A percentile compares a stretch with the other conserved stretches of the same genome.
Conservation (phyloP, 257 asterid genomes). For the Osmanthus fragrans region DNA sequence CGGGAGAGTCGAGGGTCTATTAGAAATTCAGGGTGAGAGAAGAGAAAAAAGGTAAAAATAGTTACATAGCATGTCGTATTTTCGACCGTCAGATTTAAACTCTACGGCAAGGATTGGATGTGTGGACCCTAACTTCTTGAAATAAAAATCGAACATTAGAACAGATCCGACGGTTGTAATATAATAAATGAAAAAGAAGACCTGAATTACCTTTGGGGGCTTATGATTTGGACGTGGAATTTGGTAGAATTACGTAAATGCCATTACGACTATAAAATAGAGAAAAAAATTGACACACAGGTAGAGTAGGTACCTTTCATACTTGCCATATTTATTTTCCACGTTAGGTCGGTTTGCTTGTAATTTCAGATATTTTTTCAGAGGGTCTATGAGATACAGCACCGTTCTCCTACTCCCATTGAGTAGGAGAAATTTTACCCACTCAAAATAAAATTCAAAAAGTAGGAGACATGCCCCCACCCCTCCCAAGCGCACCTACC, state of each 20-base stretch:
- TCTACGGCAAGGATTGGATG: conserved; percentile 32
- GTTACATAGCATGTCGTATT: conserved; percentile 27
- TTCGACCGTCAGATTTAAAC: background rate
- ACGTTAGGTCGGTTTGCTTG: background rate
- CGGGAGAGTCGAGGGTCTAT: conserved; percentile 25
- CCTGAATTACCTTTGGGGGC: background rate
- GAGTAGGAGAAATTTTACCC: too few species aligned
- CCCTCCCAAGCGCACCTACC: too few species aligned
- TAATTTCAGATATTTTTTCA: background rate
- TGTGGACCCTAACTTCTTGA: background rate
- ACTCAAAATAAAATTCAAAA: too few species aligned
- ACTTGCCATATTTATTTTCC: conserved; percentile 25
- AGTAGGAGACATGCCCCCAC: too few species aligned
- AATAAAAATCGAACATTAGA: conserved; percentile 3
- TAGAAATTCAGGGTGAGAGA: conserved; percentile 24
- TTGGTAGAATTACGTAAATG: conserved; percentile 9
- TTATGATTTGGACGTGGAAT: conserved; percentile 3
- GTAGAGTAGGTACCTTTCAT: background rate
- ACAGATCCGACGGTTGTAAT: conserved; percentile 13
- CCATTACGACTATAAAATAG: conserved; percentile 27
- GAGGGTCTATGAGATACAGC: background rate
- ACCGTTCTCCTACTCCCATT: too few species aligned
- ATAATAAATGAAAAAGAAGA: background rate
- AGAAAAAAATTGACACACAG: conserved; percentile 21
- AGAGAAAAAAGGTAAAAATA: conserved; percentile 12